These are phyloP conservation scores for Actinomortierella wolfii DNA, from an alignment of 371 early-diverging fungal species.

Conservation along the genomic window DNA sequence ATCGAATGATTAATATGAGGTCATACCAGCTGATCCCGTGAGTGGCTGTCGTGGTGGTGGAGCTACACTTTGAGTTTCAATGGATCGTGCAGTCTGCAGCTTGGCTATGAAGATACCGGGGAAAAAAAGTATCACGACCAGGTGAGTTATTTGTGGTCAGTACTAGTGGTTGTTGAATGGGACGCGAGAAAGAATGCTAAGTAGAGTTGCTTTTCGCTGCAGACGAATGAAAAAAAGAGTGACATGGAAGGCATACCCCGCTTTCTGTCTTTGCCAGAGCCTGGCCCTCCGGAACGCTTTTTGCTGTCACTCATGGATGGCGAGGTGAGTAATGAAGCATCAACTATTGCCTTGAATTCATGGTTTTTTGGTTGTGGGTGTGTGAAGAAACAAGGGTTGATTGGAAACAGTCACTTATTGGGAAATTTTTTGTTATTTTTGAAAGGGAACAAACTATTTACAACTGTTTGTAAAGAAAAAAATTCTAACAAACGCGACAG, in stretches of 20 bases:
- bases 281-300: conserved; percentile 23
- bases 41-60: conserved; percentile 6
- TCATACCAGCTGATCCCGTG: background rate
- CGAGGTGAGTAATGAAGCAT: background rate
- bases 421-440: too few species aligned
- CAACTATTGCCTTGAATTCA: too few species aligned
- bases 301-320: conserved; percentile 30
- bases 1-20: background rate
- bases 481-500: too few species aligned
- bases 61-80: conserved; percentile 18
- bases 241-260: conserved; percentile 12
- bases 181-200: background rate
- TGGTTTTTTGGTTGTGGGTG: too few species aligned
- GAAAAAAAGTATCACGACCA: background rate
- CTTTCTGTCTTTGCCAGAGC: conserved; percentile 38
- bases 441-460: too few species aligned
- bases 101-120: conserved; percentile 20
- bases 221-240: background rate
- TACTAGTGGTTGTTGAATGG: background rate
- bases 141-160: background rate
- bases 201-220: background rate
- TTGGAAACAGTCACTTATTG: too few species aligned
- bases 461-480: too few species aligned
- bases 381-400: too few species aligned
- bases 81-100: conserved; percentile 43